Evolutionary conservation across 176 grass and related monocot genomes (phyloP), one percentile per base, ranked within the genome.

Genomic region (Musa troglodytarum): DNA sequence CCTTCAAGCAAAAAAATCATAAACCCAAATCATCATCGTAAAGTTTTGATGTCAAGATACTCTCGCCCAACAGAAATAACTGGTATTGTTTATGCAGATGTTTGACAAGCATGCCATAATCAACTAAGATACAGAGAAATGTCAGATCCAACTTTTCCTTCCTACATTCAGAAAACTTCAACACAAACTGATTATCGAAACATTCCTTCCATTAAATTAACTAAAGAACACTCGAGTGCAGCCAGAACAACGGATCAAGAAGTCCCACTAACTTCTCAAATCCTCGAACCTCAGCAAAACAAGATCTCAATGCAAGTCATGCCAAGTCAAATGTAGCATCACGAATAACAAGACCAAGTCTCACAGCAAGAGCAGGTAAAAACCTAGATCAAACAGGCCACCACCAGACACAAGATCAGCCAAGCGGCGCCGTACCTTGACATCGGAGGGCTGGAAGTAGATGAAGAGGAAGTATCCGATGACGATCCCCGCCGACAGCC

Each of bases 381-480:
- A 70, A 2, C n/a, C 10, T 11, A 3, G 13, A 53, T 43, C 28
- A 64, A 10, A 11, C 5, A 65, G 74, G 73, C 26, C 69, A 77
- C 61, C 20, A 17, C 4, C 73, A 84, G 66, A 69, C 22, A 15
- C n/a, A 54, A 72, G n/a, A 5, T 65, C 72, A 53, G 13, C 78
- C 49, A 54, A 70, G 73, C 9, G 16, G 16, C 0, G 23, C 8
- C 34, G 49, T 74, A 93, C 94, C 90, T 93, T 93, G 80, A 93
- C 88, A 78, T 97, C 80, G 1, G 77, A 87, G 76, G 84, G 90
- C 75, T 89, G 94, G 73, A 82, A 78, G 59, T 87, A 91, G 64
- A 97, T 87, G 86, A 97, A 93, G 53, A 87, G 59, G 43, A 85
- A 93, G 82, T 97, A 93, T 3, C 94, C 94, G 9, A 97, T 85